Conservation (phyloP, 441 rosid species). For the Arabidopsis lyrata region DNA sequence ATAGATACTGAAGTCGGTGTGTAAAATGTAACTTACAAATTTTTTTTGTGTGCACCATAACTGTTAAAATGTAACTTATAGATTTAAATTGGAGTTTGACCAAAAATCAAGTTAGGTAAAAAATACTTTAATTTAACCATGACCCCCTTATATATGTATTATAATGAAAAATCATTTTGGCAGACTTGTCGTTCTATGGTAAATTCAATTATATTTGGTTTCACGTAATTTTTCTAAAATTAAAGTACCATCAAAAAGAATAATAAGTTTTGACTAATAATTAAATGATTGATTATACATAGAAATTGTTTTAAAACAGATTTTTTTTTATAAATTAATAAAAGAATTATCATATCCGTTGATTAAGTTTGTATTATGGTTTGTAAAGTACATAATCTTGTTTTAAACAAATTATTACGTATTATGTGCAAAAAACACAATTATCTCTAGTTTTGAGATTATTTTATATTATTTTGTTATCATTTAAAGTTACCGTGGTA, state of each 20-base stretch:
- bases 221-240: neutral
- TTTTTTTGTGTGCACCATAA: no score
- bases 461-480: neutral
- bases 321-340: neutral
- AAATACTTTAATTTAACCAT: neutral
- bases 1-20: neutral
- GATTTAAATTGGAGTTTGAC: neutral
- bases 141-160: neutral
- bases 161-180: neutral
- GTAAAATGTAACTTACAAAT: neutral
- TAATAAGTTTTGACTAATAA: neutral
- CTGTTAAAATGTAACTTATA: neutral
- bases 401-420: neutral
- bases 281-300: neutral
- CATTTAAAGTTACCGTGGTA: conserved; percentile 20
- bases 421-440: neutral
- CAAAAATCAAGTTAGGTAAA: neutral
- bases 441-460: neutral
- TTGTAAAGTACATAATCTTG: neutral
- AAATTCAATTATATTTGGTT: neutral
- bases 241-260: neutral
- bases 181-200: neutral
- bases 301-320: neutral
- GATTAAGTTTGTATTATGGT: neutral
- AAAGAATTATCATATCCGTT: neutral